A percentile compares a stretch with the other conserved stretches of the same genome.
These are phyloP conservation scores for Moesziomyces parantarcticus DNA, from an alignment of 1,284 basidiomycete species.

Conservation along the genomic window DNA sequence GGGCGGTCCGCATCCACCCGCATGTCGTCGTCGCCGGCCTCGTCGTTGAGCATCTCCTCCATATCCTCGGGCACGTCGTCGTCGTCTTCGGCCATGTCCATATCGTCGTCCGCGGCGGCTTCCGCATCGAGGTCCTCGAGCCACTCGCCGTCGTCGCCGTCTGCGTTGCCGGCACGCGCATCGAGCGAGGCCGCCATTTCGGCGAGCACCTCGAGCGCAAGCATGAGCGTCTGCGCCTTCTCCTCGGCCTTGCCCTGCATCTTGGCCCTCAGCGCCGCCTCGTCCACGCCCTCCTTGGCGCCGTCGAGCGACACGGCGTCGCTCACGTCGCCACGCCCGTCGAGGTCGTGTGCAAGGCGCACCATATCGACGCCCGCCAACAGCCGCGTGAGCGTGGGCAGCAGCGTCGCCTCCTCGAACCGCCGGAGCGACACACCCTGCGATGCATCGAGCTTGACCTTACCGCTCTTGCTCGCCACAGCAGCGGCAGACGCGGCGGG, in stretches of 20 bases:
- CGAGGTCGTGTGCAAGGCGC: conserved; percentile 33
- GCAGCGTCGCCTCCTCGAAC: conserved; percentile 33
- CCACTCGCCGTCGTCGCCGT: conserved; percentile 33
- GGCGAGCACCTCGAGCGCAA: conserved; percentile 60
- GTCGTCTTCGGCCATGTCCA: conserved; percentile 15
- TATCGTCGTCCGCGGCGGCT: conserved; percentile 16
- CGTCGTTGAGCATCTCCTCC: conserved; percentile 1
- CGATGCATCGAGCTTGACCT: neutral
- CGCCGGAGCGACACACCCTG: conserved; percentile 12
- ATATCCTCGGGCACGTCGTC: conserved; percentile 2
- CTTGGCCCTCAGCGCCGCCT: conserved; percentile 23
- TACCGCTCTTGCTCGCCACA: neutral
- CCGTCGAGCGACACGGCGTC: conserved; percentile 17
- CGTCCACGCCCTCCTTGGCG: conserved; percentile 18
- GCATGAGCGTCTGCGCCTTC: conserved; percentile 49
- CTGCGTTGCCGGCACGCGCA: conserved; percentile 5
- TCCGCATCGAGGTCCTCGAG: conserved; percentile 37
- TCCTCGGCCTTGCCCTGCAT: conserved; percentile 49
- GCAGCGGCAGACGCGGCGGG: conserved; percentile 3
- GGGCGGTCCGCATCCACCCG: conserved; percentile 2
- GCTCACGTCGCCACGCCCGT: conserved; percentile 23
- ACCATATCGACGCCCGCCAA: conserved; percentile 30
- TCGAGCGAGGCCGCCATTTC: conserved; percentile 53
- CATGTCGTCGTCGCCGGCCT: conserved; percentile 28
- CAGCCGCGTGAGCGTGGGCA: conserved; percentile 26